Evolutionary conservation across 768 basidiomycete species (phyloP).

Genomic region (Clitopilus hobsonii): DNA sequence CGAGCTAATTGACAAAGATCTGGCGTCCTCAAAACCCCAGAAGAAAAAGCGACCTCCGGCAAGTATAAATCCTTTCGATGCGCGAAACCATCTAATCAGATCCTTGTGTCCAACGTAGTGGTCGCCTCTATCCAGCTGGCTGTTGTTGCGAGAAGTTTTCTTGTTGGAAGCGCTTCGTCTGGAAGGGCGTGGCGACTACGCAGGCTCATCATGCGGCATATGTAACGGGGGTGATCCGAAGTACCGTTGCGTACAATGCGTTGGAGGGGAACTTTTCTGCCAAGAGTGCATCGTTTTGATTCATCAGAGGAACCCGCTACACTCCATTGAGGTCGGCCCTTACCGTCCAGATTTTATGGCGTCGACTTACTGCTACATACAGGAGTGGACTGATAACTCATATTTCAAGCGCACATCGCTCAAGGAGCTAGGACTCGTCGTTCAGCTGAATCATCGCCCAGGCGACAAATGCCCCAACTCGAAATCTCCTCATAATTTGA

Average conservation of each 20-base stretch:
- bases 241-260: slow-evolving; percentile 1
- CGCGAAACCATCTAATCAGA: too few relatives aligned
- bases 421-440: slow-evolving; percentile 4
- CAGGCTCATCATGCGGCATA: not conserved
- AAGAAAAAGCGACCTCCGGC: too few relatives aligned
- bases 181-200: slow-evolving; percentile 2
- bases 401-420: not conserved
- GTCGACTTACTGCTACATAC: not conserved
- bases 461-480: slow-evolving; percentile 1
- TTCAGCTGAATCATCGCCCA: slow-evolving; percentile 12
- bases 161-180: not conserved
- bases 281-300: not conserved
- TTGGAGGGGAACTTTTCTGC: not conserved
- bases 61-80: too few relatives aligned
- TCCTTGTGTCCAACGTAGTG: too few relatives aligned
- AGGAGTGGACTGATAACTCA: not conserved
- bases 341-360: not conserved
- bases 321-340: slow-evolving; percentile 1
- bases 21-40: too few relatives aligned
- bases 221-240: not conserved
- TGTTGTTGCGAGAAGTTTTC: not conserved
- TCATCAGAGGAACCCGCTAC: not conserved
- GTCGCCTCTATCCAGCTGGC: not conserved
- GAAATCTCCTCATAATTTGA: not conserved
- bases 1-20: too few relatives aligned